These are phyloP conservation scores for Penicillium sp. DNA, from an alignment of 2,329 filamentous ascomycete genomes.

Conservation along the genomic window DNA sequence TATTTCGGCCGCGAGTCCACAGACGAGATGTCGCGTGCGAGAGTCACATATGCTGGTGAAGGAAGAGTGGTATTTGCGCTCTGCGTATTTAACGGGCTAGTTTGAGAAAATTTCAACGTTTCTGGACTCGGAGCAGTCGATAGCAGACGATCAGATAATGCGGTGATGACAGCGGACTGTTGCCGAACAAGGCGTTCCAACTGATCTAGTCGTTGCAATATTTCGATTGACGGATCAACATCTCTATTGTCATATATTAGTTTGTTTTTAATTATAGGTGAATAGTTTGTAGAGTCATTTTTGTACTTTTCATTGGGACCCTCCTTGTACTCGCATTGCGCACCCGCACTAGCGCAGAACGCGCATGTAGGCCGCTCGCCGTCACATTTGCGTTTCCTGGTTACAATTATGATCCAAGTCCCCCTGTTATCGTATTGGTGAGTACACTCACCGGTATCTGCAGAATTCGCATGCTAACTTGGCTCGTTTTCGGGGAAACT, in stretches of 20 bases:
- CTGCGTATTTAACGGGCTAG: background rate
- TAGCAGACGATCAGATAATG: constrained; percentile 10
- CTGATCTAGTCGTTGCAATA: constrained; percentile 15
- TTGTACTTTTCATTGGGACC: constrained; percentile 13
- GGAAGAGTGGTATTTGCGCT: background rate
- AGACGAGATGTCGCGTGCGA: background rate
- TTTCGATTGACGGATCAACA: constrained; percentile 12
- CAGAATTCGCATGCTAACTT: constrained; percentile 20
- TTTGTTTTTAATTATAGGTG: background rate
- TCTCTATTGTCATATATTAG: background rate
- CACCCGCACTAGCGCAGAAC: constrained; percentile 16
- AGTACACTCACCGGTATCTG: constrained; percentile 16
- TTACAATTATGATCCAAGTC: background rate
- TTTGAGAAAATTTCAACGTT: background rate
- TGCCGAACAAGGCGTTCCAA: constrained; percentile 17
- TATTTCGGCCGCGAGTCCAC: background rate
- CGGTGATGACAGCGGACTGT: constrained; percentile 14
- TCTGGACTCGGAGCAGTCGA: background rate
- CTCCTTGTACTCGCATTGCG: constrained; percentile 20
- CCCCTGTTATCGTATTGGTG: background rate
- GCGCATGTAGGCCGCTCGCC: constrained; percentile 18
- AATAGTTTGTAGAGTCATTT: no score
- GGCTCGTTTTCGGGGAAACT: constrained; percentile 20
- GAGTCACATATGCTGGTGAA: background rate
- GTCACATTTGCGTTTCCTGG: constrained; percentile 21